A percentile compares a stretch with the other conserved stretches of the same genome.
Evolutionary conservation across 2,329 filamentous ascomycete species (phyloP).

Genomic region (Sporothrix mexicana): DNA sequence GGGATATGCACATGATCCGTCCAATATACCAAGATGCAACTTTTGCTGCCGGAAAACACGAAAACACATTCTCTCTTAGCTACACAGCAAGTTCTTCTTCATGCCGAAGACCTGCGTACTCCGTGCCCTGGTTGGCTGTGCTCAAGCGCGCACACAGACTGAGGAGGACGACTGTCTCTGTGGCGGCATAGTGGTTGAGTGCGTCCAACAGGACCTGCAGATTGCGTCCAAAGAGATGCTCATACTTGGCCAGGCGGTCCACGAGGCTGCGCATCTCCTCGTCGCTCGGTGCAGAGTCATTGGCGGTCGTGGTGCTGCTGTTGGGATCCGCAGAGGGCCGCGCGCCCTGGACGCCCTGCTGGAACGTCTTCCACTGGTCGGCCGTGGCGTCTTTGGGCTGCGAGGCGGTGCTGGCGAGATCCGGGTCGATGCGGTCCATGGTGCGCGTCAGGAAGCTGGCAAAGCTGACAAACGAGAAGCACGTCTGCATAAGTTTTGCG

Average conservation of each 20-base stretch:
- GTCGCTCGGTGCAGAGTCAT: slow-evolving; percentile 46
- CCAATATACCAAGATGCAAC: background rate
- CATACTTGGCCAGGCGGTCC: slow-evolving; percentile 88
- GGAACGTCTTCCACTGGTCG: slow-evolving; percentile 66
- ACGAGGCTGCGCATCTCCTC: slow-evolving; percentile 60
- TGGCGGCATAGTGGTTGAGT: slow-evolving; percentile 95
- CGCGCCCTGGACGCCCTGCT: slow-evolving; percentile 52
- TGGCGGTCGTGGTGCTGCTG: slow-evolving; percentile 39
- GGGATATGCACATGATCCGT: slow-evolving; percentile 6
- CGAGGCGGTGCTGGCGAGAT: slow-evolving; percentile 65
- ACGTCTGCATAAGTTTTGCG: slow-evolving; percentile 95
- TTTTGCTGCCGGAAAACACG: background rate
- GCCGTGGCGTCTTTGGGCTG: slow-evolving; percentile 65
- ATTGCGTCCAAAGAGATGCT: slow-evolving; percentile 89
- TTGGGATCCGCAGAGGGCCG: slow-evolving; percentile 45
- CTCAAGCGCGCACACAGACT: slow-evolving; percentile 84
- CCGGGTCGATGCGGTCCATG: slow-evolving; percentile 81
- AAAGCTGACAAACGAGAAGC: slow-evolving; percentile 90
- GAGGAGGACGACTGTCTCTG: slow-evolving; percentile 91
- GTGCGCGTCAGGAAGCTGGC: slow-evolving; percentile 85
- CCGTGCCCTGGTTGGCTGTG: slow-evolving; percentile 78
- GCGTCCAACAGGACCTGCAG: slow-evolving; percentile 93
- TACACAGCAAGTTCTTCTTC: slow-evolving; percentile 52
- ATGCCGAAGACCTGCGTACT: slow-evolving; percentile 64
- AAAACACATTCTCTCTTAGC: too few relatives aligned